Evolutionary conservation across 805 yeast species (phyloP).

Genomic region (Wickerhamomyces hampshirensis): DNA sequence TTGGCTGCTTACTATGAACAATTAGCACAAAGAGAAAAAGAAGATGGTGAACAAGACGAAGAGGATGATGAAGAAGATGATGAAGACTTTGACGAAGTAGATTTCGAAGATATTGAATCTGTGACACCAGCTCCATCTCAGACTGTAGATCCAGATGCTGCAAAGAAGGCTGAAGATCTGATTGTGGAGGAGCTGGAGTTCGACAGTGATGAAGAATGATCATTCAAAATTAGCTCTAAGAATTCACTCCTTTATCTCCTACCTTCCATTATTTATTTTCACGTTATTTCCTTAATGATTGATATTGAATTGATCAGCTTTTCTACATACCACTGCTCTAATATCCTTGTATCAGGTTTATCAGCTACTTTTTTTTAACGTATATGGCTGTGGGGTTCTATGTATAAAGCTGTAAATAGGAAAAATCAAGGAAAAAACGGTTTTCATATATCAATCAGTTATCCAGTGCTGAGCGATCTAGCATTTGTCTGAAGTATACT

Average conservation of each 20-base stretch:
- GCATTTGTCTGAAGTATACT: conserved; percentile 17
- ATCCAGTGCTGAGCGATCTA: no score
- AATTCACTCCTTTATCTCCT: no score
- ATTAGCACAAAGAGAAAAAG: conserved; percentile 24
- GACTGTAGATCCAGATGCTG: conserved; percentile 1
- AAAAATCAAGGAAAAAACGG: no score
- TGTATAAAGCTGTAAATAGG: no score
- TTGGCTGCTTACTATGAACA: conserved; percentile 24
- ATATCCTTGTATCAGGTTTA: no score
- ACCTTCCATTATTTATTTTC: not conserved
- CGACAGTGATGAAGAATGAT: conserved; percentile 24
- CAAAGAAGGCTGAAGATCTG: conserved; percentile 3
- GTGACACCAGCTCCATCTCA: not conserved
- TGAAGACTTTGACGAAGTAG: conserved; percentile 59
- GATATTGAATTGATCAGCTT: no score
- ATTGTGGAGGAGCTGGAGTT: conserved; percentile 24
- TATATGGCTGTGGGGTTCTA: no score
- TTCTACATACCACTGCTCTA: no score
- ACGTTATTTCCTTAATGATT: no score
- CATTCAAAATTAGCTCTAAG: conserved; percentile 6
- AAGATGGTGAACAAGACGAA: conserved; percentile 22
- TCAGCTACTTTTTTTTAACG: no score
- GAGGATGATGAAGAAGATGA: conserved; percentile 35
- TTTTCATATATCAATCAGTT: no score
- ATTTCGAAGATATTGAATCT: conserved; percentile 38